Evolutionary conservation across 345 rosid genomes (phyloP), one percentile per base, ranked within the genome.

Genomic region (Camelina hispida): DNA sequence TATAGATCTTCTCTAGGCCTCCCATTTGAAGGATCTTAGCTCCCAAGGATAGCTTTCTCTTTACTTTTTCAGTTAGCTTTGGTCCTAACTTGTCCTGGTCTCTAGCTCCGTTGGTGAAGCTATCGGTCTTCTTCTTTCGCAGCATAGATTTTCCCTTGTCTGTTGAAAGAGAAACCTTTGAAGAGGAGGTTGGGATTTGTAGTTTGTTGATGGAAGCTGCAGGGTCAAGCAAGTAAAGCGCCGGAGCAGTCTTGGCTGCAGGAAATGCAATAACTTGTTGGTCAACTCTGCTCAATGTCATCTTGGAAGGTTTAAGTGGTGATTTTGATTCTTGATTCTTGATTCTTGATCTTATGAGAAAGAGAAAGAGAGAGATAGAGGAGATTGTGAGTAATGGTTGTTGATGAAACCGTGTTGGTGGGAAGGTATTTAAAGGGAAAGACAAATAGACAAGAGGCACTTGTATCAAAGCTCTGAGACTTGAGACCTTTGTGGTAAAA

Each of bases 21-120:
- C 85, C 83, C 50, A 70, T 65, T 71, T 83, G 83, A 66, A 83
- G 78, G 47, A 83, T 83, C 69, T 50, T 80, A 53, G 85, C 81
- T 57, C 83, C 85, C 47, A 78, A 65, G 6, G 83, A 69, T 44
- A 83, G 70, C 60, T 83, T 83, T 62, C 84, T 80, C 53, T 80
- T 80, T 30, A 83, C 86, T 43, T 70, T 83, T 80, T 83, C 91
- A 11, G 82, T 83, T 64, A 87, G 76, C 62, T 82, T 87, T 20
- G 80, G 78, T 28, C 85, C 84, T 54, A 85, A 52, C 68, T 72
- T 79, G 75, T 69, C 63, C 54, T 84, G 87, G 34, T 80, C 84
- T 46, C 42, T 71, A 65, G 68, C 35, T 68, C 86, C 83, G 40
- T 68, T 62, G 1, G 83, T 84, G 68, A 84, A 69, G 51, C 72